A percentile compares a stretch with the other conserved stretches of the same genome.
phyloP scores from a whole-genome alignment of 192 early-diverging fungal genomes.

The Backusella morwellensis region DNA sequence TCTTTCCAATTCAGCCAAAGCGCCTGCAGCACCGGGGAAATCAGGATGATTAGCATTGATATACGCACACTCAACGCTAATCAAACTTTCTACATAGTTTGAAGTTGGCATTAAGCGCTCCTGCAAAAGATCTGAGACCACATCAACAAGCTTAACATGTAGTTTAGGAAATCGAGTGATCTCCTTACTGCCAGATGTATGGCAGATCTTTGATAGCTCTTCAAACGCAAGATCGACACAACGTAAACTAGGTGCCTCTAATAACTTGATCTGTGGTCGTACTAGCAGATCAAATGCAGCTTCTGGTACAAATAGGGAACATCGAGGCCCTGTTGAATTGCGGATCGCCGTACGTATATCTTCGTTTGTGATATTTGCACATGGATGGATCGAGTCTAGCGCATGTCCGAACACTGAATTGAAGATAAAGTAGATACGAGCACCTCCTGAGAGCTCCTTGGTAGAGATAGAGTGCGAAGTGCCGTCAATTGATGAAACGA shows the following conservation, averaged over 20 bases:
- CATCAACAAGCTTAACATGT: constrained; percentile 66
- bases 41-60: constrained; percentile 83
- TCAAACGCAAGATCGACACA: constrained; percentile 79
- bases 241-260: constrained; percentile 70
- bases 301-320: constrained; percentile 78
- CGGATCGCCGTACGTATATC: constrained; percentile 80
- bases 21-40: constrained; percentile 69
- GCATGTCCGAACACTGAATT: constrained; percentile 72
- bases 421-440: constrained; percentile 78
- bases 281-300: constrained; percentile 78
- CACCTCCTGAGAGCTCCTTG: constrained; percentile 69
- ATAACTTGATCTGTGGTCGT: constrained; percentile 69
- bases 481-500: constrained; percentile 72
- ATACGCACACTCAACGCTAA: constrained; percentile 73
- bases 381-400: constrained; percentile 67
- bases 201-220: constrained; percentile 74
- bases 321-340: constrained; percentile 73
- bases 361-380: constrained; percentile 59
- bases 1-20: constrained; percentile 65
- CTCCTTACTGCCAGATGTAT: constrained; percentile 67
- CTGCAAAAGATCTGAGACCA: constrained; percentile 68
- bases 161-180: constrained; percentile 70
- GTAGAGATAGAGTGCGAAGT: constrained; percentile 63
- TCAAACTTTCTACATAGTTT: constrained; percentile 69
- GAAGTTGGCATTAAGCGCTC: constrained; percentile 68